Base-by-base conservation (phyloP, 495 filamentous ascomycete species). In the Podospora didyma region DNA sequence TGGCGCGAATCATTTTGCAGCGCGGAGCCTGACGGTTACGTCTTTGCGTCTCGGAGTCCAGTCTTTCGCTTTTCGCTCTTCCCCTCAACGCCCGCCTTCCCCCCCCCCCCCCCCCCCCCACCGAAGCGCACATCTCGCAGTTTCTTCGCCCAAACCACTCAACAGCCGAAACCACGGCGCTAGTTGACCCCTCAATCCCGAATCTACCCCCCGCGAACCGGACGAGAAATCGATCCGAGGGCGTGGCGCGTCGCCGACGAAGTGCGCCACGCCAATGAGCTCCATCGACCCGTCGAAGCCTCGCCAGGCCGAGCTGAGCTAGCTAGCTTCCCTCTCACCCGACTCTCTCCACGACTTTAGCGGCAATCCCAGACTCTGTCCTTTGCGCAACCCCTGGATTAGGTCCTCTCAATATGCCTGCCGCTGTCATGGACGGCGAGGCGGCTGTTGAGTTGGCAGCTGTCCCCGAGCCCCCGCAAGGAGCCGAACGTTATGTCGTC, bases 401-500 rank as follows among this genome's bases (percentile, higher is more conserved):
- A 23, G 21, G 23, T 35, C 28, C 39, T 28, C 35, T 22, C 20
- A 47, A 45, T 23, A 54, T 53, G 52, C 9, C 44, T 16, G 17
- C 42, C 28, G 49, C 42, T 12, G 26, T n/a, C 7, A 31, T 3
- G 9, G 48, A 52, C 12, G 47, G 14, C 31, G 51, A 54, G 26
- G 39, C 34, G 4, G 46, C 53, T 1, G 45, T 37, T 46, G 51
- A 45, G 5, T 9, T 26, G 24, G 45, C n/a, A 34, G 28, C 28
- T 26, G 14, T 28, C 12, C 21, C 23, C n/a, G 28, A 49, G 19
- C 37, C 44, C 3, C 35, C 21, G 24, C 19, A 16, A 7, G 34
- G 28, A 19, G 42, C 26, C 55, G 63, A 68, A 49, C 64, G 54
- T 14, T 71, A 59, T 63, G 80, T 82, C 19, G 78, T 94, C 9